Conservation (phyloP, 495 filamentous ascomycete species). For the Penicillium alfredii region DNA sequence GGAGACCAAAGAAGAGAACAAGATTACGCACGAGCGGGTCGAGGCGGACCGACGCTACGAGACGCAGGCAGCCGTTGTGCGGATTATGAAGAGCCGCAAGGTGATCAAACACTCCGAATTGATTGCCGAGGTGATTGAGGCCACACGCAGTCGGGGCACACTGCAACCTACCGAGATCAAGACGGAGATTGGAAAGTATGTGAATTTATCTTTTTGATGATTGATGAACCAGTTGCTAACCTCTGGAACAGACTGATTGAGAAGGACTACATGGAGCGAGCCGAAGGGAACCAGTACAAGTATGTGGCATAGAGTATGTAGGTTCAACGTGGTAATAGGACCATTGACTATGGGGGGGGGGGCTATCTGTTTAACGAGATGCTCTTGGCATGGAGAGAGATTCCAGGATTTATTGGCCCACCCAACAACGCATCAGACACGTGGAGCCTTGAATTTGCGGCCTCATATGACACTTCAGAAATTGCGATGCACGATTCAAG, state of each 20-base stretch:
- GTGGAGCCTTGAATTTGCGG: no score
- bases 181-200: constrained; percentile 90
- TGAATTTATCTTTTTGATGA: no score
- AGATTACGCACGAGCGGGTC: constrained; percentile 84
- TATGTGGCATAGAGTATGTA: constrained; percentile 73
- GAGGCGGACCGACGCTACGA: constrained; percentile 87
- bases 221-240: no score
- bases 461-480: no score
- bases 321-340: no score
- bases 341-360: no score
- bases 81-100: constrained; percentile 95
- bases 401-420: no score
- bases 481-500: no score
- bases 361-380: no score
- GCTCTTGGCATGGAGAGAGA: no score
- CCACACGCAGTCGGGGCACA: constrained; percentile 76
- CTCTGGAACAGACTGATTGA: constrained; percentile 67
- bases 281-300: constrained; percentile 66
- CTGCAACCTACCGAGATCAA: constrained; percentile 86
- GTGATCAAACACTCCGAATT: constrained; percentile 75
- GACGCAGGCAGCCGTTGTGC: constrained; percentile 92
- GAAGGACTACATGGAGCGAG: constrained; percentile 90
- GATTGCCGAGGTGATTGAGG: constrained; percentile 79
- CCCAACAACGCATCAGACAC: no score
- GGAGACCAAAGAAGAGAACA: constrained; percentile 87